Evolutionary conservation across 768 basidiomycete genomes (phyloP).

Genomic region (Lactarius vividus): DNA sequence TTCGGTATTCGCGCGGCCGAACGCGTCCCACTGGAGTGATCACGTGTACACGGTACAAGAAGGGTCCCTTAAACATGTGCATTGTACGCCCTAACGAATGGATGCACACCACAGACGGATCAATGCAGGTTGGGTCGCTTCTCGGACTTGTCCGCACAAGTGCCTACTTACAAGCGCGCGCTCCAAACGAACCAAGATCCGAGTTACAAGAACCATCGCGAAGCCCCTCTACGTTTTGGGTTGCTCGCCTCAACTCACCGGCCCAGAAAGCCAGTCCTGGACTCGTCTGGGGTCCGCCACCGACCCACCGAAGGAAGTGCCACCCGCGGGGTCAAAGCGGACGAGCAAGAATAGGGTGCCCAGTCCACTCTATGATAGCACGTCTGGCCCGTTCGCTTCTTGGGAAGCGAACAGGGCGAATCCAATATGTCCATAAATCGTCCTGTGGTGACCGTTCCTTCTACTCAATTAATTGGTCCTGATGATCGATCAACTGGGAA

Average conservation of each 20-base stretch:
- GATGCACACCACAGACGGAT: background rate
- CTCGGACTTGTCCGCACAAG: background rate
- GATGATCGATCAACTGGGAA: slow-evolving; percentile 17
- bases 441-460: background rate
- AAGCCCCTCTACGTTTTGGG: no score
- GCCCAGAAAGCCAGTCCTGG: background rate
- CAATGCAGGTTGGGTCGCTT: background rate
- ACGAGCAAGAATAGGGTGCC: background rate
- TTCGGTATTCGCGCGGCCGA: background rate
- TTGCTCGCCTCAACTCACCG: background rate
- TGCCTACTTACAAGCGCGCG: slow-evolving; percentile 10
- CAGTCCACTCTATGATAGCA: background rate
- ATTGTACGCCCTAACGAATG: background rate
- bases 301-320: background rate
- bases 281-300: background rate
- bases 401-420: background rate
- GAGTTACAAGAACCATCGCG: background rate
- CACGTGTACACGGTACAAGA: background rate
- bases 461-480: background rate
- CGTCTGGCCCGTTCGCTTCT: background rate
- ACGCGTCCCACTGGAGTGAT: background rate
- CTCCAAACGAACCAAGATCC: background rate
- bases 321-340: slow-evolving; percentile 8
- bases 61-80: background rate
- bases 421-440: slow-evolving; percentile 22